phyloP scores from a whole-genome alignment of 805 yeast species.

The Cyberlindnera euphorbiiphila region DNA sequence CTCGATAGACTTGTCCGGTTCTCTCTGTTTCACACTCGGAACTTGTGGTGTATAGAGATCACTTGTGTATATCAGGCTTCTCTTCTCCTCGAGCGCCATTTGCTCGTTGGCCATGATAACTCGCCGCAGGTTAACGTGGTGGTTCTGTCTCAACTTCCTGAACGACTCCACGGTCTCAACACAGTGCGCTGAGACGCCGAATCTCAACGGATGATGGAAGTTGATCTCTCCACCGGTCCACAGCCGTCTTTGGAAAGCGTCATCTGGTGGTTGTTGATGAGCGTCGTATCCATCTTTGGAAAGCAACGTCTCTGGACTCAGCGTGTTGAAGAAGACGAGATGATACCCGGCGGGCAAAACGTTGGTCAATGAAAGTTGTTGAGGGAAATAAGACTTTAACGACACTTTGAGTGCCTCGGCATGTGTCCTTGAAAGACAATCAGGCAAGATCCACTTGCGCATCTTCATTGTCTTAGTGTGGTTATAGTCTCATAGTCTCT shows the following conservation, averaged over 20 bases:
- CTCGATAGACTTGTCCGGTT: slow-evolving; percentile 25
- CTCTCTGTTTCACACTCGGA: slow-evolving; percentile 11
- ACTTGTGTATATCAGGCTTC: slow-evolving; percentile 62
- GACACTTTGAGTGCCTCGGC: slow-evolving; percentile 24
- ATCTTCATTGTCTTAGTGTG: slow-evolving; percentile 5
- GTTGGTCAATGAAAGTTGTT: slow-evolving; percentile 17
- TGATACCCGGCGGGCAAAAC: slow-evolving; percentile 53
- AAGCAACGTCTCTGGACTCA: slow-evolving; percentile 41
- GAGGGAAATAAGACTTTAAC: slow-evolving; percentile 25
- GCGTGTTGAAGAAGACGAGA: slow-evolving; percentile 63
- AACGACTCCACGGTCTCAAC: slow-evolving; percentile 47
- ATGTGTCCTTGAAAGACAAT: slow-evolving; percentile 19
- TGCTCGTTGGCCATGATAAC: slow-evolving; percentile 33
- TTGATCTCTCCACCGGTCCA: slow-evolving; percentile 73
- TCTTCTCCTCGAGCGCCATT: slow-evolving; percentile 41
- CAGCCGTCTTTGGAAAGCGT: slow-evolving; percentile 54
- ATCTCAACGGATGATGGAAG: slow-evolving; percentile 34
- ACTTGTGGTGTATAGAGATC: slow-evolving; percentile 20
- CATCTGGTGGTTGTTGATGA: slow-evolving; percentile 41
- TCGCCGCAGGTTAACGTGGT: slow-evolving; percentile 56
- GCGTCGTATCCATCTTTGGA: slow-evolving; percentile 79
- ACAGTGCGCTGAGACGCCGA: slow-evolving; percentile 43
- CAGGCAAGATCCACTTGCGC: slow-evolving; percentile 22
- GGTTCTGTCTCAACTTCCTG: slow-evolving; percentile 33
- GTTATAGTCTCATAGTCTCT: neutral